Evolutionary conservation across 1,284 basidiomycete genomes (phyloP).

Genomic region (Ustilago esculenta): DNA sequence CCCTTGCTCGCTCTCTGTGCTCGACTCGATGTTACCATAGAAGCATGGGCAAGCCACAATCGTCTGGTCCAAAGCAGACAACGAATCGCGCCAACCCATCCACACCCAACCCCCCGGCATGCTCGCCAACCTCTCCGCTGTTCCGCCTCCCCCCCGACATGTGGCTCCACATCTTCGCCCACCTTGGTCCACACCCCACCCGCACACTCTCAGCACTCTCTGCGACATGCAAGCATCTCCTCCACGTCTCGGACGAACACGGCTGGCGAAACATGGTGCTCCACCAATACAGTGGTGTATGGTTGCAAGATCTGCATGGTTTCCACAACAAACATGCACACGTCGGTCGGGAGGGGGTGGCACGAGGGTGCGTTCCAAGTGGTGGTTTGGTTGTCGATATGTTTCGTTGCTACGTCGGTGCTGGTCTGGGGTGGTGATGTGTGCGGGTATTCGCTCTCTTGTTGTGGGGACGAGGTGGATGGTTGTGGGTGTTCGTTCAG

Average conservation of each 20-base stretch:
- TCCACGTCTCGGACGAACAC: conserved; percentile 22
- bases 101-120: too few species aligned
- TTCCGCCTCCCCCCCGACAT: conserved; percentile 29
- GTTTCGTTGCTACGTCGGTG: neutral
- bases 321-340: too few species aligned
- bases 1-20: too few species aligned
- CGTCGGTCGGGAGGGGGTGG: too few species aligned
- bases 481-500: conserved; percentile 23
- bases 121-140: conserved; percentile 8
- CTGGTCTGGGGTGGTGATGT: conserved; percentile 11
- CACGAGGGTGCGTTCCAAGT: conserved; percentile 4
- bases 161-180: conserved; percentile 32
- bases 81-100: neutral
- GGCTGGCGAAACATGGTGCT: conserved; percentile 9
- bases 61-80: neutral
- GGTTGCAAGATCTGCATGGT: neutral
- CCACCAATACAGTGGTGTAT: neutral
- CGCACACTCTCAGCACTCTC: conserved; percentile 10
- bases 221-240: conserved; percentile 1
- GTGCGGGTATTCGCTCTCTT: conserved; percentile 10
- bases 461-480: conserved; percentile 4
- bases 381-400: conserved; percentile 20
- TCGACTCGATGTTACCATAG: too few species aligned
- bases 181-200: neutral
- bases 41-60: too few species aligned